phyloP scores from a whole-genome alignment of 306 rosid species.

The Datisca glomerata region DNA sequence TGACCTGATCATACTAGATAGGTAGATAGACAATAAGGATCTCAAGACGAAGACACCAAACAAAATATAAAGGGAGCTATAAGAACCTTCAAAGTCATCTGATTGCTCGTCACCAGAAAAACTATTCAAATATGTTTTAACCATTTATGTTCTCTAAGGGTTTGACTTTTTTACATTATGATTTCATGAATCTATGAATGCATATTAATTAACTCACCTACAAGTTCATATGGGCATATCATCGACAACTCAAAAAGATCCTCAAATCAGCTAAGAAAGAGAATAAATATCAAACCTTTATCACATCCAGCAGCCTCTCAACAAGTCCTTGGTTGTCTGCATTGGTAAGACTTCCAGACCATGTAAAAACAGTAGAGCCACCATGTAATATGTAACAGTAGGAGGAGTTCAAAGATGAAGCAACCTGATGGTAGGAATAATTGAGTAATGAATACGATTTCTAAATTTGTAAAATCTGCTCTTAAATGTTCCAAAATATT shows the following conservation, averaged over 20 bases:
- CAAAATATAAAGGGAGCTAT: neutral
- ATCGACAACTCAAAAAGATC: neutral
- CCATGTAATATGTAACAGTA: constrained; percentile 82
- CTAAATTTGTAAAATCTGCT: no score
- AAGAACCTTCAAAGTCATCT: no score
- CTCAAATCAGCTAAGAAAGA: neutral
- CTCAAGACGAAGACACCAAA: neutral
- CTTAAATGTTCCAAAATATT: constrained; percentile 10
- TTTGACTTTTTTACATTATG: neutral
- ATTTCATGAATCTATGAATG: neutral
- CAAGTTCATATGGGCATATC: neutral
- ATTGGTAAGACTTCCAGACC: constrained; percentile 80
- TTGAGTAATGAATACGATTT: no score
- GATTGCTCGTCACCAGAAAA: no score
- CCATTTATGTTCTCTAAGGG: neutral
- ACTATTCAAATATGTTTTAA: no score
- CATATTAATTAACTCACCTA: no score
- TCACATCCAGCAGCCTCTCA: constrained; percentile 89
- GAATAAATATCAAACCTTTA: constrained; percentile 41
- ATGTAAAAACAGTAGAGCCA: constrained; percentile 68
- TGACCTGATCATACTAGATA: constrained; percentile 13
- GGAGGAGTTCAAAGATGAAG: constrained; percentile 63
- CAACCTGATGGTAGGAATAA: no score
- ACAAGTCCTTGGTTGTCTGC: constrained; percentile 65
- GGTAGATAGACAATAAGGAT: constrained; percentile 2